Percentiles rank a stretch among this genome's conserved stretches.
These are phyloP conservation scores for Populus ilicifolia DNA, from an alignment of 345 rosid genomes.

Conservation along the genomic window DNA sequence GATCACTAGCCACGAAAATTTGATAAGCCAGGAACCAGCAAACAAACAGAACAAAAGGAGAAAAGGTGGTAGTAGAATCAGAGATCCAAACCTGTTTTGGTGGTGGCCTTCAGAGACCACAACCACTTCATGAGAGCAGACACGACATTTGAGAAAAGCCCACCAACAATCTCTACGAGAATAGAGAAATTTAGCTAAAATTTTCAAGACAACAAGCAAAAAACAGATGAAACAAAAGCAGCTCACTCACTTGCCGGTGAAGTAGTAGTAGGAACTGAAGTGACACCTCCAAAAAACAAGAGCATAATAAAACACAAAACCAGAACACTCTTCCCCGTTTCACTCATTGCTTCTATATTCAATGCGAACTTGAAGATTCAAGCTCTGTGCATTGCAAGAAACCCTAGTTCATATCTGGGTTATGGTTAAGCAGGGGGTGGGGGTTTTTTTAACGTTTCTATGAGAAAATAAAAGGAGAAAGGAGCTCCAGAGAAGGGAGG, in stretches of 20 bases:
- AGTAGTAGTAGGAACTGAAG: slow-evolving; percentile 59
- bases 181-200: not conserved
- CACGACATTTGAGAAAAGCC: slow-evolving; percentile 65
- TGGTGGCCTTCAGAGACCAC: slow-evolving; percentile 83
- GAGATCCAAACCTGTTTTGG: slow-evolving; percentile 75
- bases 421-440: not conserved
- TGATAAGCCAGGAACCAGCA: not conserved
- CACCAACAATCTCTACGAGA: slow-evolving; percentile 75
- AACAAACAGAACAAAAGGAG: not conserved
- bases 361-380: slow-evolving; percentile 16
- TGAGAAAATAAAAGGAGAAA: not conserved
- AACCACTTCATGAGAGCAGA: slow-evolving; percentile 79
- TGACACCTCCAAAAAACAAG: slow-evolving; percentile 46
- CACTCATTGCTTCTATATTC: slow-evolving; percentile 4
- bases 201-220: not conserved
- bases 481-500: not conserved
- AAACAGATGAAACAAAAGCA: slow-evolving; percentile 11
- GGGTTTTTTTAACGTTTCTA: not conserved
- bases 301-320: slow-evolving; percentile 42
- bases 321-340: slow-evolving; percentile 54
- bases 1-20: slow-evolving; percentile 44
- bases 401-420: slow-evolving; percentile 25
- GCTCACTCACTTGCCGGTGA: slow-evolving; percentile 83
- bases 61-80: slow-evolving; percentile 14
- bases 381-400: slow-evolving; percentile 20